These are phyloP conservation scores for Trichoderma semiorbis DNA, from an alignment of 2,329 filamentous ascomycete genomes.

Conservation along the genomic window DNA sequence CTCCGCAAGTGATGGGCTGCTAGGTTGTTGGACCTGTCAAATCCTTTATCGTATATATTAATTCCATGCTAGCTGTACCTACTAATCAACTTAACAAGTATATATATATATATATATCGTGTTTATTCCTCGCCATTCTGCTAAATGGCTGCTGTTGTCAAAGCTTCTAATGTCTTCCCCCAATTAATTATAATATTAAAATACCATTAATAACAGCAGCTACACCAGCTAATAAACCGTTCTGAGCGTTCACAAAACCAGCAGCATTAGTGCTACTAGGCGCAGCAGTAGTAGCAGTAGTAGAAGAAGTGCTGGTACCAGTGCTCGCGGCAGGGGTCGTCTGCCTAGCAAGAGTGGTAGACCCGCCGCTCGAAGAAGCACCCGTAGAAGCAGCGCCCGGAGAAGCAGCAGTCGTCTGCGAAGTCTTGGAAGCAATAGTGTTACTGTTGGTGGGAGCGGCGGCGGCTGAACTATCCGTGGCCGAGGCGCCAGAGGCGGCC, in stretches of 20 bases:
- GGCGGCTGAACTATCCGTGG: constrained; percentile 7
- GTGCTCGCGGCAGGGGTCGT: neutral
- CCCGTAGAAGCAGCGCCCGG: neutral
- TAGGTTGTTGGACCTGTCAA: neutral
- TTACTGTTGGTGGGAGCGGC: constrained; percentile 21
- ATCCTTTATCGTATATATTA: neutral
- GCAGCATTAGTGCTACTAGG: constrained; percentile 30
- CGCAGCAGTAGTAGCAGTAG: constrained; percentile 19
- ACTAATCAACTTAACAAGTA: neutral
- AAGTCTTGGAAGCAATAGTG: constrained; percentile 8
- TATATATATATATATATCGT: neutral
- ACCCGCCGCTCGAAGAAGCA: constrained; percentile 14
- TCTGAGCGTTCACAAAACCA: constrained; percentile 31
- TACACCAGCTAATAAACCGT: constrained; percentile 36
- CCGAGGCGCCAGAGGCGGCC: constrained; percentile 12
- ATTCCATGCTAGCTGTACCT: too few species aligned
- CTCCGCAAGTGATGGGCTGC: too few species aligned
- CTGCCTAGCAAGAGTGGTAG: constrained; percentile 10
- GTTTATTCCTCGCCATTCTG: neutral
- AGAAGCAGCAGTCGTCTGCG: neutral
- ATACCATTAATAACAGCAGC: constrained; percentile 34
- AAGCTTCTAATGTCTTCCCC: neutral
- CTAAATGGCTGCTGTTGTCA: neutral
- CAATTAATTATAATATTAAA: constrained; percentile 33
- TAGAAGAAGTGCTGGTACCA: constrained; percentile 18